A percentile compares a stretch with the other conserved stretches of the same genome.
Conservation (phyloP, 768 basidiomycete genomes). For the Rhizopogon roseolus region DNA sequence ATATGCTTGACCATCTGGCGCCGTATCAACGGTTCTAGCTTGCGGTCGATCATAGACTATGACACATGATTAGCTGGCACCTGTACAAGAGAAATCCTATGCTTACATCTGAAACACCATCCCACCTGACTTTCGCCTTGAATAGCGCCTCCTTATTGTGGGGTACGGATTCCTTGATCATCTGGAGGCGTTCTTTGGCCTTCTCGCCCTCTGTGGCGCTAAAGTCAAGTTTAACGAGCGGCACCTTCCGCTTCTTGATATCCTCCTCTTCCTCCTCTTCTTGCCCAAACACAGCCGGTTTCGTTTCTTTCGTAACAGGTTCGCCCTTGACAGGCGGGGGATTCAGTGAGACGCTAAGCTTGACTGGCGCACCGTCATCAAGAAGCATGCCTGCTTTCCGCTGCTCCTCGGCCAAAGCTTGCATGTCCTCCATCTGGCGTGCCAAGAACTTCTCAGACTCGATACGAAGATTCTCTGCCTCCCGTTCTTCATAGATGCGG, state of each 20-base stretch:
- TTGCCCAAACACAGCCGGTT: conserved; percentile 64
- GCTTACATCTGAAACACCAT: conserved; percentile 81
- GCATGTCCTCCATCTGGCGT: conserved; percentile 94
- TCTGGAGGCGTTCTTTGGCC: conserved; percentile 74
- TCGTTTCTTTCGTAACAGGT: conserved; percentile 38
- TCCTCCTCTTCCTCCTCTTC: conserved; percentile 85
- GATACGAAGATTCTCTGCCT: conserved; percentile 79
- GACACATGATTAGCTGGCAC: conserved; percentile 10
- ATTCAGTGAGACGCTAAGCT: conserved; percentile 73
- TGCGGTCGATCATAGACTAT: conserved; percentile 76
- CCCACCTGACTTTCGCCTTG: conserved; percentile 88
- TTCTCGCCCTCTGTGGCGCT: conserved; percentile 80
- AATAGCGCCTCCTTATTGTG: conserved; percentile 74
- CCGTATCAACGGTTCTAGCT: conserved; percentile 81
- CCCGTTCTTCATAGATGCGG: conserved; percentile 75
- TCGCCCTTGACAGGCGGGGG: conserved; percentile 43
- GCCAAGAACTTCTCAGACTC: conserved; percentile 95
- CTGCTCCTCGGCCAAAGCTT: conserved; percentile 85
- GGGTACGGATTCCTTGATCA: conserved; percentile 71
- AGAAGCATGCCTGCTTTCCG: conserved; percentile 85
- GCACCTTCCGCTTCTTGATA: conserved; percentile 74
- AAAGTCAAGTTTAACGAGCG: conserved; percentile 88
- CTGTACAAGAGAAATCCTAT: conserved; percentile 3
- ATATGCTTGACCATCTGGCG: conserved; percentile 82
- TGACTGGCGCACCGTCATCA: conserved; percentile 89